These are phyloP conservation scores for Globisporangium perplexum DNA, from an alignment of 352 stramenopile species.

Conservation along the genomic window DNA sequence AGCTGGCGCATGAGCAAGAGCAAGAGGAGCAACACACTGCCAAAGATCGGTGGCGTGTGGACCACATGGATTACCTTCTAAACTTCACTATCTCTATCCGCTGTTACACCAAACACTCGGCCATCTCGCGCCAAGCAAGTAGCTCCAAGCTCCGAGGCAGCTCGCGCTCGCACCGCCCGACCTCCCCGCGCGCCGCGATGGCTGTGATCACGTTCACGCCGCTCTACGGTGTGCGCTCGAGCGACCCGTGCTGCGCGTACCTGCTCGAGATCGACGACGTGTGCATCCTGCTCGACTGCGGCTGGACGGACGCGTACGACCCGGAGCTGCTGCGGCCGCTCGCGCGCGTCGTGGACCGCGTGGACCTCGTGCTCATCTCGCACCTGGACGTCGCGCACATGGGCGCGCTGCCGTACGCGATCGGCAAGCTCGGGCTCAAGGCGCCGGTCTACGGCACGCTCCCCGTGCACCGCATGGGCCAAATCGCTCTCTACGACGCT, in stretches of 20 bases:
- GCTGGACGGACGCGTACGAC: conserved; percentile 88
- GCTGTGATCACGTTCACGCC: conserved; percentile 90
- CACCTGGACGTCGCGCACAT: conserved; percentile 89
- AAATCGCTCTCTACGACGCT: conserved; percentile 95
- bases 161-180: too few species aligned
- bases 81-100: not conserved
- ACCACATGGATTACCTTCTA: not conserved
- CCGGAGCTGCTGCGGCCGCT: conserved; percentile 78
- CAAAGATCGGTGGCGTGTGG: not conserved
- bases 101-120: too few species aligned
- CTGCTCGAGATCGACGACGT: conserved; percentile 90
- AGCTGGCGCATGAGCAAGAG: too few species aligned
- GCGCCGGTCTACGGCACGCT: conserved; percentile 92
- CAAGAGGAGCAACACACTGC: not conserved
- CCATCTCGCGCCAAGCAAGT: too few species aligned
- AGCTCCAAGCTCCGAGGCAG: too few species aligned
- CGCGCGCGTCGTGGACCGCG: conserved; percentile 71
- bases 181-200: conserved; percentile 24
- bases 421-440: conserved; percentile 78
- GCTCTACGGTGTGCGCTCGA: conserved; percentile 83
- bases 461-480: conserved; percentile 94
- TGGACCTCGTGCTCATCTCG: conserved; percentile 89
- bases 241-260: conserved; percentile 78
- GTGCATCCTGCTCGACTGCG: conserved; percentile 89
- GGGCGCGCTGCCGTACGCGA: conserved; percentile 86